Percentiles rank a stretch among this genome's conserved stretches.
Evolutionary conservation across 345 rosid species (phyloP).

Genomic region (Adansonia digitata): DNA sequence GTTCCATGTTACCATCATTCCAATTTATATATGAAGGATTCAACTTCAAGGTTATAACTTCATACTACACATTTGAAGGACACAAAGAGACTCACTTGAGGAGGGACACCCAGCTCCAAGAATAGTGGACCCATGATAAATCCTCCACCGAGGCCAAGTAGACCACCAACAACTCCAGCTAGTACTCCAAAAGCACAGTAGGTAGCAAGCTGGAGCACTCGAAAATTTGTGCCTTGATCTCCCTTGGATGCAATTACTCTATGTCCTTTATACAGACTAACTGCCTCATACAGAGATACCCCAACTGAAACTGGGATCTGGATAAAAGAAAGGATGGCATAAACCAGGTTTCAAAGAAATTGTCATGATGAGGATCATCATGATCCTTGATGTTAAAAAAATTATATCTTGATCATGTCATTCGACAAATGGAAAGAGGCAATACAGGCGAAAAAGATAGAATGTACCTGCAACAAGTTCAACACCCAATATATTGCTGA

Average conservation of each 20-base stretch:
- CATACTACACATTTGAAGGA: not conserved
- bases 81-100: slow-evolving; percentile 41
- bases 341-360: not conserved
- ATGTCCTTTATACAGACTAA: slow-evolving; percentile 58
- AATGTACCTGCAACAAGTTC: slow-evolving; percentile 57
- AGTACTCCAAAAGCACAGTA: slow-evolving; percentile 55
- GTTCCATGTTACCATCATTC: not conserved
- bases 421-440: not conserved
- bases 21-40: not conserved
- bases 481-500: slow-evolving; percentile 56
- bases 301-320: slow-evolving; percentile 71
- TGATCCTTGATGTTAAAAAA: not conserved
- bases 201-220: slow-evolving; percentile 41
- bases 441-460: not conserved
- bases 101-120: slow-evolving; percentile 68
- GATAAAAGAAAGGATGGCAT: not conserved
- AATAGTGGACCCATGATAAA: slow-evolving; percentile 80
- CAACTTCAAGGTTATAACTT: not conserved
- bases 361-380: not conserved
- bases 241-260: slow-evolving; percentile 65
- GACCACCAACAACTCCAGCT: slow-evolving; percentile 74
- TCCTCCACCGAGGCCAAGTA: slow-evolving; percentile 81
- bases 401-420: not conserved
- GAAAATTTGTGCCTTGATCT: slow-evolving; percentile 30
- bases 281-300: slow-evolving; percentile 59